Percentiles rank a stretch among this genome's conserved stretches.
Conservation (phyloP, 2,329 filamentous ascomycete species). For the Mycosphaerella arachidis region DNA sequence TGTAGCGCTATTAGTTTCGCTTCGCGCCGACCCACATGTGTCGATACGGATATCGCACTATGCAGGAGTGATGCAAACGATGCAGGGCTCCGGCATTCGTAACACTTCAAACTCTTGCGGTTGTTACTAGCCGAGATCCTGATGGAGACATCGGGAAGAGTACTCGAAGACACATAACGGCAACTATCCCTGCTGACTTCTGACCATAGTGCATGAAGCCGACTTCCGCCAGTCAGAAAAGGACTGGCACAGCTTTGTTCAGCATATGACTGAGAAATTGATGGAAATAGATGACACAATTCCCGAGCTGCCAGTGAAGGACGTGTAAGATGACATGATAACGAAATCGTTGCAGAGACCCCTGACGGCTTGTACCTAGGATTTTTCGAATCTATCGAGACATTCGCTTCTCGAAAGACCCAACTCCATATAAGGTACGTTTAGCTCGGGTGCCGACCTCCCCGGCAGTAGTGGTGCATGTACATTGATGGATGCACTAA, state of each 20-base stretch:
- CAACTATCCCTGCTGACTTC: conserved; percentile 9
- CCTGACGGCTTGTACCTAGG: conserved; percentile 32
- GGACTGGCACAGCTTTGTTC: conserved; percentile 78
- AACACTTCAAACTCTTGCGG: neutral
- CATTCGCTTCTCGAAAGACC: conserved; percentile 76
- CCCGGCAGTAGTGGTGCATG: conserved; percentile 3
- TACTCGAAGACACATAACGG: too few species aligned
- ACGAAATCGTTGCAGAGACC: neutral
- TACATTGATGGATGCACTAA: conserved; percentile 16
- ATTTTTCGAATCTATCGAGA: conserved; percentile 85
- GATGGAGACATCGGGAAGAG: too few species aligned
- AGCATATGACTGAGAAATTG: conserved; percentile 65
- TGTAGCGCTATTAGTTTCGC: neutral
- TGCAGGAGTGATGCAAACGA: neutral
- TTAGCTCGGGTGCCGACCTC: neutral
- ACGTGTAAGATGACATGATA: conserved; percentile 53
- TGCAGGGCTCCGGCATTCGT: neutral
- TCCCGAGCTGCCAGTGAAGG: conserved; percentile 79
- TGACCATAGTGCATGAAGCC: conserved; percentile 62
- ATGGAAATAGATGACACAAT: conserved; percentile 72
- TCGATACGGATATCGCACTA: neutral
- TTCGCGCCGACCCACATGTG: neutral
- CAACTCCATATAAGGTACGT: conserved; percentile 79
- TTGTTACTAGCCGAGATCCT: neutral
- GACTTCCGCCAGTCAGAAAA: conserved; percentile 74